phyloP scores from a whole-genome alignment of 257 asterid genomes.

The Ajuga chamaepitys region DNA sequence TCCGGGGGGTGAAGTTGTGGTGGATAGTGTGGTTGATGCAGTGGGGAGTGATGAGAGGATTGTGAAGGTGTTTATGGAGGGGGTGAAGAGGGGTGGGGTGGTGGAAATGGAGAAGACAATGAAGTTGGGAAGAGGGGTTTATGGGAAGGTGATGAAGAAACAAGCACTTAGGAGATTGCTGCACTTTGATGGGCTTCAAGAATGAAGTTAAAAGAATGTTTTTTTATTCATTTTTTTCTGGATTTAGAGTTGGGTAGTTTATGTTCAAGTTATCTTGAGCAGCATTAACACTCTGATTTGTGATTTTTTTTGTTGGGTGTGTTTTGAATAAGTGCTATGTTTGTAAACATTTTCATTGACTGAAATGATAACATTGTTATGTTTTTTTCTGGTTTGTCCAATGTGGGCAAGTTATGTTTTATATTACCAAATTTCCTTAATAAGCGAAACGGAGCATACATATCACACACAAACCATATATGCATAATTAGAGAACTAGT shows the following conservation, averaged over 20 bases:
- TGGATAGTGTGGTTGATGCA: constrained; percentile 61
- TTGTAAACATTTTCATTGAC: too few species aligned
- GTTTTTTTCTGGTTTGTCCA: too few species aligned
- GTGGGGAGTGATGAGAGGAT: constrained; percentile 74
- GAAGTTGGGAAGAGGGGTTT: constrained; percentile 78
- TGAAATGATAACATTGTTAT: too few species aligned
- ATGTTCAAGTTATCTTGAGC: constrained; percentile 28
- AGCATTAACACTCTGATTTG: constrained; percentile 7
- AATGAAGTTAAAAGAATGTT: not conserved
- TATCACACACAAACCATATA: too few species aligned
- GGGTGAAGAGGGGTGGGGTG: constrained; percentile 47
- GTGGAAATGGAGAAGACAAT: constrained; percentile 65
- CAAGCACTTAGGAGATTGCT: constrained; percentile 58
- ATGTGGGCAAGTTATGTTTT: too few species aligned
- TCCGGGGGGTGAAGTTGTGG: constrained; percentile 40
- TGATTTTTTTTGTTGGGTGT: not conserved
- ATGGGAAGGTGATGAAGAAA: constrained; percentile 78
- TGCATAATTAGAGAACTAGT: too few species aligned
- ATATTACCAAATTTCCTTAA: too few species aligned
- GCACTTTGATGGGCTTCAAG: constrained; percentile 26
- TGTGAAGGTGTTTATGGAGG: constrained; percentile 39
- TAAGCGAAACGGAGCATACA: too few species aligned
- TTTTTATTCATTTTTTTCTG: not conserved
- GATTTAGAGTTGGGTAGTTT: not conserved
- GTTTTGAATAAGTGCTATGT: too few species aligned